Base-by-base conservation (phyloP, 768 basidiomycete species). In the Suillus luteus region DNA sequence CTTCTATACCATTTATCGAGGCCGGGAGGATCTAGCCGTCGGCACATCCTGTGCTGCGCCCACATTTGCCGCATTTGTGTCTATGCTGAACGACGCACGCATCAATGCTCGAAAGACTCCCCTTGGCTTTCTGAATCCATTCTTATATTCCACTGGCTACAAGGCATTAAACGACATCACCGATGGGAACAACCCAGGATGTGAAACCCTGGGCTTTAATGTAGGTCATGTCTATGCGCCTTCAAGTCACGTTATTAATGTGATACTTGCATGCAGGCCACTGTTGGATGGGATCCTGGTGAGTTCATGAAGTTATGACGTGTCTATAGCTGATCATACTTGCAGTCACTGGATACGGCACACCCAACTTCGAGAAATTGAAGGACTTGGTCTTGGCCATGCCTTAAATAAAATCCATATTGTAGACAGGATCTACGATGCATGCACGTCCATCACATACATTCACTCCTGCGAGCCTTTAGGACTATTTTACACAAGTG, bases 151-250 rank as follows among this genome's bases (percentile, higher is more conserved):
- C 43, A 44, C 19, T 44, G 43, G 43, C 19, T 44, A 44, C 43
- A 44, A 9, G 3, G 43, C 43, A 10, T 44, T 44, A n/a, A 44
- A 44, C 19, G 43, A 44, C 19, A 44, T 44, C 43, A 44, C 43
- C 0, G 9, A 69, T 12, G 89, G 88, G 0, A 81, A 82, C 55
- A 86, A 87, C 62, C 78, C 80, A 1, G 83, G 82, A 12, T 90
- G 89, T 69, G 87, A 87, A 5, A 90, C 88, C 1, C 68, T 73
- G 33, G 88, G 89, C 7, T 90, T 89, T 70, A 87, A 88, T 64
- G 85, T 87, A 62, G 72, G 85, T 78, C 22, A 37, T 37, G 35
- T 14, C n/a, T n/a, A 1, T n/a, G 12, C 3, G 12, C 11, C 33
- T 19, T 33, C 48, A 27, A 59, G 44, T 19, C 12, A 37, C 10